Evolutionary conservation across 164 flowering plant species (phyloP).

Genomic region (Vitis labrusca): DNA sequence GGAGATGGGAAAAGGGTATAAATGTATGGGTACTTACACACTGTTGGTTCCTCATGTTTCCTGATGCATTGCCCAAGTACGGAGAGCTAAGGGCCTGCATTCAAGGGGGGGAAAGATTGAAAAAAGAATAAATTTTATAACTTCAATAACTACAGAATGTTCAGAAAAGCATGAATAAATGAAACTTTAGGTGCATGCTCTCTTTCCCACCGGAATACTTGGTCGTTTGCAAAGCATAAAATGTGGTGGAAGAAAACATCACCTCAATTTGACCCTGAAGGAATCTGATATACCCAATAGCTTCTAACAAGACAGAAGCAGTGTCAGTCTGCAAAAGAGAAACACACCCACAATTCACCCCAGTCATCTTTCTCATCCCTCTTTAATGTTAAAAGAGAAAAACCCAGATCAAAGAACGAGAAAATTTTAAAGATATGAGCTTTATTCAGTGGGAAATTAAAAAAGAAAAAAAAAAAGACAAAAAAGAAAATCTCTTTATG

Average conservation of each 20-base stretch:
- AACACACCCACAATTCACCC: slow-evolving; percentile 17
- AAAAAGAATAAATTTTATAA: slow-evolving; percentile 3
- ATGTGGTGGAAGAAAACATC: slow-evolving; percentile 30
- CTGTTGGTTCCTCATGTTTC: slow-evolving; percentile 54
- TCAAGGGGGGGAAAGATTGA: slow-evolving; percentile 14
- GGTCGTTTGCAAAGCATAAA: slow-evolving; percentile 20
- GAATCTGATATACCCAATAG: slow-evolving; percentile 96
- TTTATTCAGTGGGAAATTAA: slow-evolving; percentile 7
- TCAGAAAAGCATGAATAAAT: slow-evolving; percentile 14
- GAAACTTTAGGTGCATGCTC: slow-evolving; percentile 42
- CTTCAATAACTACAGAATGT: slow-evolving; percentile 27
- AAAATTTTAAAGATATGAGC: slow-evolving; percentile 1
- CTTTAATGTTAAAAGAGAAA: slow-evolving; percentile 23
- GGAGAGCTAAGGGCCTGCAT: slow-evolving; percentile 87
- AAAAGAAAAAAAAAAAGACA: slow-evolving; percentile 1
- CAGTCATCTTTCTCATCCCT: slow-evolving; percentile 13
- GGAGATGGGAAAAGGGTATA: slow-evolving; percentile 8
- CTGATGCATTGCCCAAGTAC: slow-evolving; percentile 65
- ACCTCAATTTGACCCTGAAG: slow-evolving; percentile 96
- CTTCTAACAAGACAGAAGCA: slow-evolving; percentile 95
- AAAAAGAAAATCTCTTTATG: slow-evolving; percentile 3
- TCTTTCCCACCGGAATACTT: slow-evolving; percentile 13
- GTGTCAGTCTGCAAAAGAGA: slow-evolving; percentile 96
- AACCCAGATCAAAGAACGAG: neutral
- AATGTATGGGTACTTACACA: slow-evolving; percentile 43